Conservation (phyloP, 495 filamentous ascomycete species). For the Penicillium pancosmium region DNA sequence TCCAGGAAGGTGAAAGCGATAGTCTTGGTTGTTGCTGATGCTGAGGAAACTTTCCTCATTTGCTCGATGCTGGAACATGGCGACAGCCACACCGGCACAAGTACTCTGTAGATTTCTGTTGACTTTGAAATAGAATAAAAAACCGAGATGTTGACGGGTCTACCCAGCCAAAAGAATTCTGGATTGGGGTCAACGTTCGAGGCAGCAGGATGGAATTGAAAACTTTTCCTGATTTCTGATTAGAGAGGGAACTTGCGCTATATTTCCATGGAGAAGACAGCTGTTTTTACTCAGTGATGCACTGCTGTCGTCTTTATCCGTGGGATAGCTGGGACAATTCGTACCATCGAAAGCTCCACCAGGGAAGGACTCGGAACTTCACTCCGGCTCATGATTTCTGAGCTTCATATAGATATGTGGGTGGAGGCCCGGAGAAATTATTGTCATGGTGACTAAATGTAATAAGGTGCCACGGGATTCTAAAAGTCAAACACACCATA, state of each 20-base stretch:
- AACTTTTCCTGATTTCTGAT: neutral
- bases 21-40: conserved; percentile 12
- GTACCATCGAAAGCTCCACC: neutral
- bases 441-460: conserved; percentile 12
- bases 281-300: conserved; percentile 20
- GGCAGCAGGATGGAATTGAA: neutral
- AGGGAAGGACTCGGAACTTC: conserved; percentile 19
- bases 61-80: conserved; percentile 29
- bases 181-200: neutral
- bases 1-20: conserved; percentile 39
- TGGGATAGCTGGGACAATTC: neutral
- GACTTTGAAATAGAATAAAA: neutral
- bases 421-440: neutral
- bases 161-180: neutral
- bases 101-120: neutral
- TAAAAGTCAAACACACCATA: conserved; percentile 7
- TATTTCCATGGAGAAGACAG: neutral
- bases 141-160: neutral
- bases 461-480: conserved; percentile 3
- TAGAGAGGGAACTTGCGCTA: neutral
- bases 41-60: conserved; percentile 10
- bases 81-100: neutral
- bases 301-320: conserved; percentile 22
- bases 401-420: neutral
- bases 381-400: conserved; percentile 13